These are phyloP conservation scores for Candida insectalens DNA, from an alignment of 805 yeast species.

Conservation along the genomic window DNA sequence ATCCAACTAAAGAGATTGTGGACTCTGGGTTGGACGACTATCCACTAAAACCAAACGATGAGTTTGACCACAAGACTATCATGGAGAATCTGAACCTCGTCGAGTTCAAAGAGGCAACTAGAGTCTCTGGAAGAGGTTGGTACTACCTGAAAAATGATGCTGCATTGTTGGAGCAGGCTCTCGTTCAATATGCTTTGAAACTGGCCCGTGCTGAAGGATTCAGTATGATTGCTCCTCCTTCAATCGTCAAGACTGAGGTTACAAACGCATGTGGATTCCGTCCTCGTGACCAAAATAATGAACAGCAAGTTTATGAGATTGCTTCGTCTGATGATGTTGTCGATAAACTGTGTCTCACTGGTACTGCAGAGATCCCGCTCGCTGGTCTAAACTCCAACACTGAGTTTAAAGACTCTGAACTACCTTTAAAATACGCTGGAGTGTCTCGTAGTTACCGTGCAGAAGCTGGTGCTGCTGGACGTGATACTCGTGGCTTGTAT, in stretches of 20 bases:
- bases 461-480: constrained; percentile 95
- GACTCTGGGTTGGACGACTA: constrained; percentile 8
- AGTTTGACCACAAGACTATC: constrained; percentile 58
- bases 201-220: constrained; percentile 63
- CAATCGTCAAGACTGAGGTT: constrained; percentile 69
- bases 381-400: constrained; percentile 65
- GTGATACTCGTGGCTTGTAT: constrained; percentile 84
- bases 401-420: constrained; percentile 18
- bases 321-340: constrained; percentile 14
- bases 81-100: constrained; percentile 57
- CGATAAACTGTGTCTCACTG: constrained; percentile 58
- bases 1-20: constrained; percentile 26
- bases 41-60: constrained; percentile 12
- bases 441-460: constrained; percentile 84
- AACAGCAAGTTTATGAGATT: constrained; percentile 72
- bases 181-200: constrained; percentile 67
- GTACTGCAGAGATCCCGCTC: constrained; percentile 92
- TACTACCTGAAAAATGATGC: constrained; percentile 79
- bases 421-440: constrained; percentile 64
- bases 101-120: constrained; percentile 65
- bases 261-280: constrained; percentile 89
- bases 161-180: constrained; percentile 82
- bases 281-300: constrained; percentile 83
- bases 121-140: constrained; percentile 79
- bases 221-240: constrained; percentile 69